Conservation (phyloP, 2,329 filamentous ascomycete genomes). For the Colletotrichum sp. region DNA sequence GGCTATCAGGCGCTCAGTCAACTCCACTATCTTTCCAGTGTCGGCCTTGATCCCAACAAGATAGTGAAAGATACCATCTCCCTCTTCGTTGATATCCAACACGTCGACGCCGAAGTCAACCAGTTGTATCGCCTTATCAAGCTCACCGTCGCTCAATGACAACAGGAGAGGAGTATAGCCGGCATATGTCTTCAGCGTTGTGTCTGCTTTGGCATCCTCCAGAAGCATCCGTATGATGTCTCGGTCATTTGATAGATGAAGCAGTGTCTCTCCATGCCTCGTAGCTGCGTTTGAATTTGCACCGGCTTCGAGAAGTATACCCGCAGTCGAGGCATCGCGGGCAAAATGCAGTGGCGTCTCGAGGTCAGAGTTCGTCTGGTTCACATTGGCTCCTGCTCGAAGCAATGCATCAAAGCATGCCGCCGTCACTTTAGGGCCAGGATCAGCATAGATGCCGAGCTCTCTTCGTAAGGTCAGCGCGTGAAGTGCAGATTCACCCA, state of each 20-base stretch:
- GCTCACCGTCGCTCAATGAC: not conserved
- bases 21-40: not conserved
- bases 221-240: not conserved
- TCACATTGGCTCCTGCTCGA: not conserved
- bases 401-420: not conserved
- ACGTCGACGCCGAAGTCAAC: constrained; percentile 21
- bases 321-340: not conserved
- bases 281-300: constrained; percentile 26
- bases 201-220: not conserved
- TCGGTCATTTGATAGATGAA: not conserved
- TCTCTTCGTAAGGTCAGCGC: not conserved
- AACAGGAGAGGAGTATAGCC: not conserved
- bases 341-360: not conserved
- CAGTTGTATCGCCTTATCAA: not conserved
- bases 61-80: constrained; percentile 24
- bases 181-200: not conserved
- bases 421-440: not conserved
- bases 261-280: not conserved
- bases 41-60: not conserved
- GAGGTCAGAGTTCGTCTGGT: not conserved
- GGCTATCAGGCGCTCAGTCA: constrained; percentile 4
- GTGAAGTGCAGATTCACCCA: not conserved
- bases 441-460: not conserved
- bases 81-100: constrained; percentile 20
- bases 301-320: constrained; percentile 26